Percentiles rank a stretch among this genome's conserved stretches.
phyloP scores from a whole-genome alignment of 2,329 filamentous ascomycete species.

The Scopulariopsis brevicaulis region DNA sequence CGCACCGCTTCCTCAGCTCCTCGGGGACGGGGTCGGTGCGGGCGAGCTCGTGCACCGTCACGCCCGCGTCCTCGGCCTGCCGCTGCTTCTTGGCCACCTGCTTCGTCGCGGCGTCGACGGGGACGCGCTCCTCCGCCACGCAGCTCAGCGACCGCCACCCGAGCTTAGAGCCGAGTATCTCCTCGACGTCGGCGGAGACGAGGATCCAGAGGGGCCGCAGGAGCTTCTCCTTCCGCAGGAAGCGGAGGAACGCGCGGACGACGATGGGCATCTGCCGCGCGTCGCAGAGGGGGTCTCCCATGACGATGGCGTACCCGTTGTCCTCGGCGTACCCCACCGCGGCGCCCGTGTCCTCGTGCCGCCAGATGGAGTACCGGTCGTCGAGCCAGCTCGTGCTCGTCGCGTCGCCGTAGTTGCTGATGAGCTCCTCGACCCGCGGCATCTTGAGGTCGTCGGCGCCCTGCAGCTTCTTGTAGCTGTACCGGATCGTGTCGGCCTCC shows the following conservation, averaged over 20 bases:
- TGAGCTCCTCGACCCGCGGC: slow-evolving; percentile 68
- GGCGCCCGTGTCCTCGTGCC: slow-evolving; percentile 64
- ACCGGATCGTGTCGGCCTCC: slow-evolving; percentile 65
- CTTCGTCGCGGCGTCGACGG: slow-evolving; percentile 60
- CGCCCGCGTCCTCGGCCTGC: slow-evolving; percentile 69
- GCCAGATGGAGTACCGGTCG: slow-evolving; percentile 79
- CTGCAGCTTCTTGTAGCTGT: slow-evolving; percentile 23
- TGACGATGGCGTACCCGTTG: slow-evolving; percentile 69
- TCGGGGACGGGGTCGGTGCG: slow-evolving; percentile 41
- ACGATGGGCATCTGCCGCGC: slow-evolving; percentile 62
- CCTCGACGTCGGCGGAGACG: slow-evolving; percentile 67
- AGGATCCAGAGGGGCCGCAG: slow-evolving; percentile 85
- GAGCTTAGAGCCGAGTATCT: slow-evolving; percentile 66
- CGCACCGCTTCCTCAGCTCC: slow-evolving; percentile 57
- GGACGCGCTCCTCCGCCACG: slow-evolving; percentile 78
- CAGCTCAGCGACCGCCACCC: slow-evolving; percentile 85
- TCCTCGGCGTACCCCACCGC: slow-evolving; percentile 74
- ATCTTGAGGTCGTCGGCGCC: slow-evolving; percentile 12
- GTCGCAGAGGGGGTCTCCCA: slow-evolving; percentile 82
- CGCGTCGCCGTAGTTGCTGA: slow-evolving; percentile 91
- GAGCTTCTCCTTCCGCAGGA: slow-evolving; percentile 54
- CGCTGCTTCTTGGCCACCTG: slow-evolving; percentile 61
- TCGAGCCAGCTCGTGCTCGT: slow-evolving; percentile 92
- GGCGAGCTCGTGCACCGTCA: slow-evolving; percentile 66
- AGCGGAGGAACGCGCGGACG: slow-evolving; percentile 63